These are phyloP conservation scores for Castanea mollissima DNA, from an alignment of 306 rosid genomes.

Conservation along the genomic window DNA sequence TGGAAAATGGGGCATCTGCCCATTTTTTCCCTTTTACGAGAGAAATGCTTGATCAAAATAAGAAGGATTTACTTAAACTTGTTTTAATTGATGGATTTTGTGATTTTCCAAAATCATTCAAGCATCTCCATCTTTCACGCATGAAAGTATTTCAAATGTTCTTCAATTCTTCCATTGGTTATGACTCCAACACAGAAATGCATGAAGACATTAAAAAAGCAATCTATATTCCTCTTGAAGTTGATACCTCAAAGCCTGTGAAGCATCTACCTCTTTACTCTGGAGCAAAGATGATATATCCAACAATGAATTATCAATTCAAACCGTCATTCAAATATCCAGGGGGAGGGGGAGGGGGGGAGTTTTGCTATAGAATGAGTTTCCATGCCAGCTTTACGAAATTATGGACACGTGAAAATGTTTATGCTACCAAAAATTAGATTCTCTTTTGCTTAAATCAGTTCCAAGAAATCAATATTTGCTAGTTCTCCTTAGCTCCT, in stretches of 20 bases:
- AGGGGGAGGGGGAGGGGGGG: background rate
- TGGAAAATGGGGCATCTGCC: too few relatives aligned
- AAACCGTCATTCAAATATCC: background rate
- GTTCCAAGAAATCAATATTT: background rate
- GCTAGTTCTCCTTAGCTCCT: background rate
- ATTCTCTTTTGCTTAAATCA: background rate
- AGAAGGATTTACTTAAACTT: conserved; percentile 19
- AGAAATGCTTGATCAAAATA: conserved; percentile 17
- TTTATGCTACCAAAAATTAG: conserved; percentile 14
- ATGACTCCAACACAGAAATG: conserved; percentile 25
- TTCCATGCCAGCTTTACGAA: background rate
- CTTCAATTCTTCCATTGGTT: conserved; percentile 31
- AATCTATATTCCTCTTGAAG: conserved; percentile 24
- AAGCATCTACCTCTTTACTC: conserved; percentile 10
- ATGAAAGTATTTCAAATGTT: conserved; percentile 46
- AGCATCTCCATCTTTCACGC: conserved; percentile 23
- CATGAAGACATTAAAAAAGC: conserved; percentile 27
- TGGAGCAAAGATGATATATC: conserved; percentile 16
- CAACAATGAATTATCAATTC: background rate
- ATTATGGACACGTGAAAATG: background rate
- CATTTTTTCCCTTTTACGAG: background rate
- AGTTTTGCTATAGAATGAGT: conserved; percentile 1
- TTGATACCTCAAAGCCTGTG: background rate
- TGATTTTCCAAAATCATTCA: conserved; percentile 22
- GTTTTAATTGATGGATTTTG: conserved; percentile 15